These are phyloP conservation scores for Calonectria pseudoreteaudii DNA, from an alignment of 2,329 filamentous ascomycete genomes.

Conservation along the genomic window DNA sequence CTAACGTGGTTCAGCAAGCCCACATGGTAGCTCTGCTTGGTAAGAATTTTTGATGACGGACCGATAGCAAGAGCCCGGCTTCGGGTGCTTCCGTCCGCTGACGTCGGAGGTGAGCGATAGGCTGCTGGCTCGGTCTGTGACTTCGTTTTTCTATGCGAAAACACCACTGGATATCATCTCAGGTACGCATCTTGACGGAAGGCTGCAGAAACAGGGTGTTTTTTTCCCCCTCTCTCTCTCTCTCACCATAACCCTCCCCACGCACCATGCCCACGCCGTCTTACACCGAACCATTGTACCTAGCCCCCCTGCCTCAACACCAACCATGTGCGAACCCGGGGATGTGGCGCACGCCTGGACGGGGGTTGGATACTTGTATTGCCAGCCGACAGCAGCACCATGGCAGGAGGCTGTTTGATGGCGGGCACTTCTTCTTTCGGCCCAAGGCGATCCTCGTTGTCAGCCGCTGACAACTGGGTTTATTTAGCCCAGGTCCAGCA, in stretches of 20 bases:
- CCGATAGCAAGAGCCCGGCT: slow-evolving; percentile 17
- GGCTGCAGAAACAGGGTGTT: background rate
- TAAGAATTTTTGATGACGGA: slow-evolving; percentile 14
- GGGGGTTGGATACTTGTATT: background rate
- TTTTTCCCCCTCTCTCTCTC: too few relatives aligned
- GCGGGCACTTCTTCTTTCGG: background rate
- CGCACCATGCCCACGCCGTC: background rate
- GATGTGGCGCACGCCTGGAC: slow-evolving; percentile 13
- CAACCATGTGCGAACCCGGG: background rate
- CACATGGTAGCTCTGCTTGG: background rate
- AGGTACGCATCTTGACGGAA: background rate
- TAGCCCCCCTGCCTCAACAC: background rate
- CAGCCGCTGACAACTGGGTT: slow-evolving; percentile 13
- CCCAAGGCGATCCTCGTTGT: background rate
- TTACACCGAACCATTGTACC: background rate
- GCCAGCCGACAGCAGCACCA: slow-evolving; percentile 15
- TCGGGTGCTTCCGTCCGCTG: slow-evolving; percentile 24
- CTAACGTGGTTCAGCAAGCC: background rate
- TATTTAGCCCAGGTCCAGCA: slow-evolving; percentile 16
- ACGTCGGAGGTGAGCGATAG: slow-evolving; percentile 21
- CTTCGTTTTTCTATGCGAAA: background rate
- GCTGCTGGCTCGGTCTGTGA: background rate
- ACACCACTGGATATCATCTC: background rate
- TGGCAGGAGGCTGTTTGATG: background rate
- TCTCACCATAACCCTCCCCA: background rate